These are phyloP conservation scores for Sicyos baderoa DNA, from an alignment of 306 rosid species.

Conservation along the genomic window DNA sequence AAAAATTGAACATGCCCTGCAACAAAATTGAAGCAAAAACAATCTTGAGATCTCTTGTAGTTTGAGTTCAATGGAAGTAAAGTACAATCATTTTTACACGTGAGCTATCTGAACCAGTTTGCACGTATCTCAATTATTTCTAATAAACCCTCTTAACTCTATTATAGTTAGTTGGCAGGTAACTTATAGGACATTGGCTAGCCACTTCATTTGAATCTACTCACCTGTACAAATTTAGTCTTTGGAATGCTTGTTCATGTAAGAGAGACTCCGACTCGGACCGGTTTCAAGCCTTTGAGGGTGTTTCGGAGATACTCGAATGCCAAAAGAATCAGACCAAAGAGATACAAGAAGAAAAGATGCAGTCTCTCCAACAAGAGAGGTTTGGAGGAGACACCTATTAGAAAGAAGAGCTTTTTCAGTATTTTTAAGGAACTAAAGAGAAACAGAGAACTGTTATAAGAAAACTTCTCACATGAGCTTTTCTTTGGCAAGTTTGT, in stretches of 20 bases:
- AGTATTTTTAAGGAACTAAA: neutral
- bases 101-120: too few species aligned
- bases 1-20: constrained; percentile 10
- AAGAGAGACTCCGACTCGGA: constrained; percentile 46
- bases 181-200: too few species aligned
- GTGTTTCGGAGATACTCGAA: constrained; percentile 41
- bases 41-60: neutral
- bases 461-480: constrained; percentile 40
- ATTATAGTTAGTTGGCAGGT: too few species aligned
- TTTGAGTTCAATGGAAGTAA: neutral
- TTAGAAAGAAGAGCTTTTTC: constrained; percentile 17
- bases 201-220: too few species aligned
- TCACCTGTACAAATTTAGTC: constrained; percentile 3
- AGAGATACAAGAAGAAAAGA: constrained; percentile 41
- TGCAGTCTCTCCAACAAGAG: constrained; percentile 36
- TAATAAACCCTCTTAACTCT: too few species aligned
- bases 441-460: neutral
- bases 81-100: neutral
- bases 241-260: constrained; percentile 25
- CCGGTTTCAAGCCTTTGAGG: constrained; percentile 53
- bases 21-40: constrained; percentile 1
- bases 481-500: constrained; percentile 48
- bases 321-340: constrained; percentile 45
- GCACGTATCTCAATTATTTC: too few species aligned
- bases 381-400: constrained; percentile 39